A percentile compares a stretch with the other conserved stretches of the same genome.
Evolutionary conservation across 208 protist genomes (phyloP).

Genomic region (Acanthamoeba royreba): DNA sequence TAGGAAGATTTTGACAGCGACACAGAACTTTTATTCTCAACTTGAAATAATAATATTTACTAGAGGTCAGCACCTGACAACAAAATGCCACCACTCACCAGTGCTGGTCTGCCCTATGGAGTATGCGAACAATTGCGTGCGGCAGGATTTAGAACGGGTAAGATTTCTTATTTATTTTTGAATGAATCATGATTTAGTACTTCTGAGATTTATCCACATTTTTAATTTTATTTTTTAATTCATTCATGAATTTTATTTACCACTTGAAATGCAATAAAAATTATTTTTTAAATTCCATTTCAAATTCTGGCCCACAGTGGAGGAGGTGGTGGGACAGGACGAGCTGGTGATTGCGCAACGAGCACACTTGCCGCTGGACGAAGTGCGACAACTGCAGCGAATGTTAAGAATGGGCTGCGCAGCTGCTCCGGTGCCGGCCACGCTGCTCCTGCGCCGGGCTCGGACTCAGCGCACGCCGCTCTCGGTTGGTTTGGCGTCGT

Average conservation of each 20-base stretch:
- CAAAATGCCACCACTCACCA: not conserved
- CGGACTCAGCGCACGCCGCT: not conserved
- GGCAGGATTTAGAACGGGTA: not conserved
- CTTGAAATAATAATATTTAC: no score
- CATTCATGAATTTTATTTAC: not conserved
- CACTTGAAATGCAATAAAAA: not conserved
- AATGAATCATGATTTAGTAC: no score
- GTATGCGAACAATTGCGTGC: not conserved
- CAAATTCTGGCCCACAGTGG: no score
- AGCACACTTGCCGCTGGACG: not conserved
- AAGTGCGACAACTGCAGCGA: not conserved
- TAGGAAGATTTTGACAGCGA: no score
- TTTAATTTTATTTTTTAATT: not conserved
- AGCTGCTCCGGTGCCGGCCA: not conserved
- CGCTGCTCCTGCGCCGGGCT: not conserved
- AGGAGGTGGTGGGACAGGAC: not conserved
- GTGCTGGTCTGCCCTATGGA: not conserved
- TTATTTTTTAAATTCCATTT: no score
- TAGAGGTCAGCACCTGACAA: no score
- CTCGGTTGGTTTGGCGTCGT: not conserved
- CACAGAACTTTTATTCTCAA: no score
- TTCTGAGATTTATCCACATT: no score
- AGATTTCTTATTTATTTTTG: not conserved
- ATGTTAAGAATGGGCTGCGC: not conserved
- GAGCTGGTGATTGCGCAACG: not conserved